Base-by-base conservation (phyloP, 2,329 filamentous ascomycete genomes). In the Cladobotryum protrusum region DNA sequence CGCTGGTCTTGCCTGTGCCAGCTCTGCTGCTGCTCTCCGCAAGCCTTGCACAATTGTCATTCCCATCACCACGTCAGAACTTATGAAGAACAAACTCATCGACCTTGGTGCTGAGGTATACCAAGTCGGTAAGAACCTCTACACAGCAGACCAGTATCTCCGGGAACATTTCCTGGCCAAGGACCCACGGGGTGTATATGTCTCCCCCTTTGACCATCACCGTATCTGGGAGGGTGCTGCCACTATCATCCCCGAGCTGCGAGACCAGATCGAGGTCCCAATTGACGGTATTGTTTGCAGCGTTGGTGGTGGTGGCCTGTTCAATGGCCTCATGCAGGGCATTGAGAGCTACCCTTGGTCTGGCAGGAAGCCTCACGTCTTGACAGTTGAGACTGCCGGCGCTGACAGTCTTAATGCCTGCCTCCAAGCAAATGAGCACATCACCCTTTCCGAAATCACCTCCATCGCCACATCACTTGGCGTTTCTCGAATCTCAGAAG, bases 1-100 rank as follows among this genome's bases (percentile, higher is more conserved):
- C 63, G 89, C 89, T 2, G 89, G 89, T 1, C 79, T 95, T 4
- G 89, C 89, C 1, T 89, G 86, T 60, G 87, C 88, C 14, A 83
- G 82, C 43, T 86, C 89, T 1, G 86, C 88, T 12, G 72, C 73
- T 19, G 73, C 78, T 2, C 75, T 93, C 6, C 69, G 74, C 5
- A 76, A 80, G 35, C 82, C 81, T 1, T 83, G 82, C 63, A 92
- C 88, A 5, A 85, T 95, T 53, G 86, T 89, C 29, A 81, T 93
- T 1, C 87, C 89, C 0, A 63, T 72, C 8, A 73, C 72, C 6
- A 87, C 86, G 0, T 81, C 83, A 32, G 71, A 78, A 1, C 67
- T 84, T 54, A 91, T 95, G 82, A 76, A 89, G 45, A 71, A 74
- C 39, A 89, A 89, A 68, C 75, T 95, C 40, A 70, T 74, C 13